Conservation (phyloP, 1,284 basidiomycete species). For the Cystodermella granulosa region DNA sequence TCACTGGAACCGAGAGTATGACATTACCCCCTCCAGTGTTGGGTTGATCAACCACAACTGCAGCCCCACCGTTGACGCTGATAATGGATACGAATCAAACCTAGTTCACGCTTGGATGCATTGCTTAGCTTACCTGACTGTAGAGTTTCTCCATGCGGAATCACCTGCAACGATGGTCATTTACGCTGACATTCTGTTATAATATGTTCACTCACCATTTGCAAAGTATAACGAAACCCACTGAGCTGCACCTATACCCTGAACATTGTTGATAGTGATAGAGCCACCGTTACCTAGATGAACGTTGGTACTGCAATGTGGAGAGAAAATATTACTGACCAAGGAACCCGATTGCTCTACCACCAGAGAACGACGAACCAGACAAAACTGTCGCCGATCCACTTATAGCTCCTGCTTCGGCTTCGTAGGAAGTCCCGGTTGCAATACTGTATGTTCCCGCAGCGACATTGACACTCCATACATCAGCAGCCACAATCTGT, state of each 20-base stretch:
- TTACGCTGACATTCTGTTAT: not conserved
- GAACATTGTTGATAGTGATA: slow-evolving; percentile 54
- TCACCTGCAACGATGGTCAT: slow-evolving; percentile 34
- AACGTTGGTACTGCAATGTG: no score
- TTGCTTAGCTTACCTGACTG: slow-evolving; percentile 44
- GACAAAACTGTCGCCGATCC: slow-evolving; percentile 47
- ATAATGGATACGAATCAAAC: not conserved
- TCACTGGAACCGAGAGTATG: slow-evolving; percentile 54
- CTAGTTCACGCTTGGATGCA: not conserved
- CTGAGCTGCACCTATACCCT: slow-evolving; percentile 51
- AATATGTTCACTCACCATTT: slow-evolving; percentile 39
- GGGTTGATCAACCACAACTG: slow-evolving; percentile 52
- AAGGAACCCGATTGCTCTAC: slow-evolving; percentile 52
- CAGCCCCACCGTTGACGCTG: slow-evolving; percentile 56
- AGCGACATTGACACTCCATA: slow-evolving; percentile 52
- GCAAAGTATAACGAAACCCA: slow-evolving; percentile 60
- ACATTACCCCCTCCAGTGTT: slow-evolving; percentile 52
- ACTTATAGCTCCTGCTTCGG: slow-evolving; percentile 50
- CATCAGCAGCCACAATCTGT: slow-evolving; percentile 52
- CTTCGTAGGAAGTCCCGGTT: slow-evolving; percentile 53
- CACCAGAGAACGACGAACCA: slow-evolving; percentile 49
- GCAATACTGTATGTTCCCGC: slow-evolving; percentile 52
- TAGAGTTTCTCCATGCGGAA: slow-evolving; percentile 55
- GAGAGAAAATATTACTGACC: slow-evolving; percentile 28
- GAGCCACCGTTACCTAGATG: slow-evolving; percentile 51